phyloP scores from a whole-genome alignment of 768 basidiomycete species.

The Boletus rubroflammeus region DNA sequence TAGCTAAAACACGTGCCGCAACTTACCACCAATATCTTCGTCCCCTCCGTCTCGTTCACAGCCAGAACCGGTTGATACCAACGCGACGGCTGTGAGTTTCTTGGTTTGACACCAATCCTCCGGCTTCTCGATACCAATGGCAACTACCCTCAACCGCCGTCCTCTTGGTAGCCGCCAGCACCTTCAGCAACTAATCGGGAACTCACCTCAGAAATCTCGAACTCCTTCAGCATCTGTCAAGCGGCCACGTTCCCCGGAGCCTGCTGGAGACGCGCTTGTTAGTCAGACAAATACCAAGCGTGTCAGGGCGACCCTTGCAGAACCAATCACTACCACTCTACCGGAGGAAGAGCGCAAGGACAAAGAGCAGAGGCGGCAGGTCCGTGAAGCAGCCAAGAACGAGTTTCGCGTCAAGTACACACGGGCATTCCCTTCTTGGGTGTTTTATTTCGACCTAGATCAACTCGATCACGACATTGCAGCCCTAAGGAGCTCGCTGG shows the following conservation, averaged over 20 bases:
- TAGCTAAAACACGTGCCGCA: slow-evolving; percentile 1
- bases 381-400: slow-evolving; percentile 53
- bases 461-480: slow-evolving; percentile 36
- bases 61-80: background rate
- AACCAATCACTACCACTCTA: slow-evolving; percentile 18
- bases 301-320: slow-evolving; percentile 33
- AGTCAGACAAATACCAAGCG: slow-evolving; percentile 40
- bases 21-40: slow-evolving; percentile 6
- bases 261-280: slow-evolving; percentile 28
- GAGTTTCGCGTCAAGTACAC: slow-evolving; percentile 85
- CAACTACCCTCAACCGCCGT: slow-evolving; percentile 43
- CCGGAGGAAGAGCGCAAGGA: slow-evolving; percentile 41
- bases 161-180: slow-evolving; percentile 44
- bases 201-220: slow-evolving; percentile 36
- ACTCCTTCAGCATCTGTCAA: slow-evolving; percentile 37
- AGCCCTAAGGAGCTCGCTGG: slow-evolving; percentile 40
- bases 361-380: slow-evolving; percentile 45
- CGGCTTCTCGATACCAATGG: slow-evolving; percentile 32
- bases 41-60: background rate
- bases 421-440: slow-evolving; percentile 78
- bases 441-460: slow-evolving; percentile 81
- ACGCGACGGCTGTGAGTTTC: background rate
- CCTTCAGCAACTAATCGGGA: slow-evolving; percentile 34
- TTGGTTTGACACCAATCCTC: background rate
- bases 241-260: slow-evolving; percentile 52